Percentiles rank a stretch among this genome's conserved stretches.
These are phyloP conservation scores for Fusarium avenaceum DNA, from an alignment of 2,329 filamentous ascomycete species.

Conservation along the genomic window DNA sequence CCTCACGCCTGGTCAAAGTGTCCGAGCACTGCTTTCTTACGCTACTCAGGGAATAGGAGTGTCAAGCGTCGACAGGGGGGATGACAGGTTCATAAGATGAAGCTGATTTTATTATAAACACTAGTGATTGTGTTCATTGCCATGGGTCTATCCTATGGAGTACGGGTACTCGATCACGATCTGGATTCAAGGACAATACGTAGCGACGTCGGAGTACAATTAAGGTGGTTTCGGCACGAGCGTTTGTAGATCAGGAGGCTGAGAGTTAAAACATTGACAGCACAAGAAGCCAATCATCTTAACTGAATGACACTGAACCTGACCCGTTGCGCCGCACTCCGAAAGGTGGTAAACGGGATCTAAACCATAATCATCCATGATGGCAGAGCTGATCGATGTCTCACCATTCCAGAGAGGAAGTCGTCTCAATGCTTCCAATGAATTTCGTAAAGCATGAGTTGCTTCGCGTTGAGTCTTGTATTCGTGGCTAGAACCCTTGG, in stretches of 20 bases:
- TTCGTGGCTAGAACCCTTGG: constrained; percentile 2
- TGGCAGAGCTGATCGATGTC: neutral
- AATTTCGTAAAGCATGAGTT: neutral
- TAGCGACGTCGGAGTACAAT: neutral
- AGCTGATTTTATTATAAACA: constrained; percentile 26
- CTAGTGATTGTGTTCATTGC: neutral
- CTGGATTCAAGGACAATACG: neutral
- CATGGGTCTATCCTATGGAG: neutral
- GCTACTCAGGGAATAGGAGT: constrained; percentile 8
- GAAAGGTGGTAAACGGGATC: neutral
- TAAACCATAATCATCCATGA: neutral
- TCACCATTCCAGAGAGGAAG: neutral
- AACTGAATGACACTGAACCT: constrained; percentile 24
- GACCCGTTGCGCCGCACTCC: neutral
- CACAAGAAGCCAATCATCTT: constrained; percentile 17
- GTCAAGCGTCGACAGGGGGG: constrained; percentile 14
- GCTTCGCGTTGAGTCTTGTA: neutral
- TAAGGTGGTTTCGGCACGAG: neutral
- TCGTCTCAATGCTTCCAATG: neutral
- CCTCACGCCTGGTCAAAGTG: neutral
- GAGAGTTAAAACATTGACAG: neutral
- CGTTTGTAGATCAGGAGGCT: constrained; percentile 10
- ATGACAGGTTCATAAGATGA: constrained; percentile 26
- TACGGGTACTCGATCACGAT: neutral
- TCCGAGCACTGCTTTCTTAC: neutral